Conservation (phyloP, 768 basidiomycete genomes). For the Lactarius trivialis region DNA sequence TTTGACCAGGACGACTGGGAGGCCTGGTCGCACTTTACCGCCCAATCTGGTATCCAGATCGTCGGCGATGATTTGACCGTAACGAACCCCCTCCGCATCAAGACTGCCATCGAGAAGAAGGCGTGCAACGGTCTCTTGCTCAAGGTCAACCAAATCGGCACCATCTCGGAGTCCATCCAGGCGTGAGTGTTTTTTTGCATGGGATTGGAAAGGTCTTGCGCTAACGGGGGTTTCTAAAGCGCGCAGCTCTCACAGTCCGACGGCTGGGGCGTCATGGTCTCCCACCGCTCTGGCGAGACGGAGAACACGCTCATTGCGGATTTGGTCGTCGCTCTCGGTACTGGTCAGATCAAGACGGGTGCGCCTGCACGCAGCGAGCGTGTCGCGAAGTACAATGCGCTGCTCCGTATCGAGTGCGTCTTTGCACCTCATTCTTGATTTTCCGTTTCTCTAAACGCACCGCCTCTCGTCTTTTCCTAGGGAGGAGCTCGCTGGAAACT, state of each 20-base stretch:
- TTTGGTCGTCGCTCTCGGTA: conserved; percentile 86
- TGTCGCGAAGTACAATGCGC: conserved; percentile 88
- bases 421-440: conserved; percentile 7
- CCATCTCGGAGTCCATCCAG: conserved; percentile 97
- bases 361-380: conserved; percentile 95
- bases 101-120: conserved; percentile 99
- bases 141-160: conserved; percentile 99
- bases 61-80: conserved; percentile 97
- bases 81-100: conserved; percentile 95
- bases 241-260: conserved; percentile 94
- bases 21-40: conserved; percentile 91
- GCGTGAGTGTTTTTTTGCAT: conserved; percentile 57
- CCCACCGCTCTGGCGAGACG: conserved; percentile 97
- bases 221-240: conserved; percentile 34
- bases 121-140: conserved; percentile 97
- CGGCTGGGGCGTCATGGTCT: conserved; percentile 99
- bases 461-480: conserved; percentile 31
- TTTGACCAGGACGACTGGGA: conserved; percentile 99
- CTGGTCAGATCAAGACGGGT: conserved; percentile 97
- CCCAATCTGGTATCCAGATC: conserved; percentile 73
- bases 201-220: background rate
- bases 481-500: conserved; percentile 70
- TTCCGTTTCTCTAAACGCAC: conserved; percentile 12
- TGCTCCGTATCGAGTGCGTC: conserved; percentile 83
- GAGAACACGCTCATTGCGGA: conserved; percentile 97